phyloP scores from a whole-genome alignment of 2,329 filamentous ascomycete genomes.

The Exophiala bonariae region DNA sequence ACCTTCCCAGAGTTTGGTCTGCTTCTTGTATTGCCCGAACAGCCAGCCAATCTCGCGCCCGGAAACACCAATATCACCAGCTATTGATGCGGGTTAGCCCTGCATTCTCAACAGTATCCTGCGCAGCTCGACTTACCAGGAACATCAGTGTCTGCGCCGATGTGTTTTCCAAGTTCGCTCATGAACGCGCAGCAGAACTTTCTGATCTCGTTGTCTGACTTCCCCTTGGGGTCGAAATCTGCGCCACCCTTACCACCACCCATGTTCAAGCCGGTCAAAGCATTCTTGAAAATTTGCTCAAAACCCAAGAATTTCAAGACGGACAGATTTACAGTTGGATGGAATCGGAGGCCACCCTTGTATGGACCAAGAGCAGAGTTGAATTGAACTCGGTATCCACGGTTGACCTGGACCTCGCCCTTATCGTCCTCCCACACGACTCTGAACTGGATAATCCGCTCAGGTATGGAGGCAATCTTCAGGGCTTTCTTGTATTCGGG shows the following conservation, averaged over 20 bases:
- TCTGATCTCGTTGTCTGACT: conserved; percentile 95
- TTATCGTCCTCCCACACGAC: conserved; percentile 97
- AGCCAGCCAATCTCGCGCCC: conserved; percentile 91
- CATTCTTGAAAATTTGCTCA: conserved; percentile 99
- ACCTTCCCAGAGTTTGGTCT: conserved; percentile 90
- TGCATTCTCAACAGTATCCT: neutral
- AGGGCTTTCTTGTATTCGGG: conserved; percentile 93
- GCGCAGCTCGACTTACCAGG: conserved; percentile 47
- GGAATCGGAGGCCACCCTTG: conserved; percentile 95
- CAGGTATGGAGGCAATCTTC: conserved; percentile 82
- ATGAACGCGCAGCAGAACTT: conserved; percentile 97
- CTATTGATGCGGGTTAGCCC: conserved; percentile 37
- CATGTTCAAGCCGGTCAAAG: conserved; percentile 90
- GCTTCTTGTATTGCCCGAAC: conserved; percentile 89
- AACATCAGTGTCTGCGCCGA: conserved; percentile 92
- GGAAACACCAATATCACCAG: conserved; percentile 93
- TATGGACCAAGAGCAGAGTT: conserved; percentile 96
- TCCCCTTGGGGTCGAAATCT: conserved; percentile 99
- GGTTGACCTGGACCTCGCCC: conserved; percentile 85
- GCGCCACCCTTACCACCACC: conserved; percentile 96
- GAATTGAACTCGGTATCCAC: conserved; percentile 95
- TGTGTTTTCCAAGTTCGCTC: conserved; percentile 92
- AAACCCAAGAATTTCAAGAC: conserved; percentile 96
- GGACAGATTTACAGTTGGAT: conserved; percentile 70
- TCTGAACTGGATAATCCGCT: conserved; percentile 96